Evolutionary conservation across 768 basidiomycete genomes (phyloP).

Genomic region (Asterophora parasitica): DNA sequence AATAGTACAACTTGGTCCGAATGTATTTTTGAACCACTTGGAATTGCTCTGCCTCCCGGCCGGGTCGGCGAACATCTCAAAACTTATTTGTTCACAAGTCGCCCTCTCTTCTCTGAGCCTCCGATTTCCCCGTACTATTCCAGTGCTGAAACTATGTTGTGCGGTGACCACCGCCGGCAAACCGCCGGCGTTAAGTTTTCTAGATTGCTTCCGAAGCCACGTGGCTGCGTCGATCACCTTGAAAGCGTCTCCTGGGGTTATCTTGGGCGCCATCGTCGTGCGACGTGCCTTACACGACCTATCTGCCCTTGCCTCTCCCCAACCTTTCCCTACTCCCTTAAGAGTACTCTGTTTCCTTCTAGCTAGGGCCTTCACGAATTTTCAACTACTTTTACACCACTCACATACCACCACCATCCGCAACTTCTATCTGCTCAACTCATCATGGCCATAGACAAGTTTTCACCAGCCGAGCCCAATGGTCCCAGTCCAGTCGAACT

Average conservation of each 20-base stretch:
- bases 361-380: neutral
- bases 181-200: neutral
- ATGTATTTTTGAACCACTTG: neutral
- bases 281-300: no score
- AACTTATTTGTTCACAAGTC: no score
- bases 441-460: slow-evolving; percentile 5
- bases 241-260: no score
- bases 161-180: no score
- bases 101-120: no score
- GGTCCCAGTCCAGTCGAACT: slow-evolving; percentile 39
- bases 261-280: no score
- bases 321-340: no score
- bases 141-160: no score
- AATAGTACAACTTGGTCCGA: neutral
- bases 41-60: no score
- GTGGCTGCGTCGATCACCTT: neutral
- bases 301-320: neutral
- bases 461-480: neutral
- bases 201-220: neutral
- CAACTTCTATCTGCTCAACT: neutral
- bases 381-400: neutral
- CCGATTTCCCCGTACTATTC: no score
- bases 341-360: neutral
- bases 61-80: no score
- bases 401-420: neutral